Evolutionary conservation across 1,284 basidiomycete species (phyloP).

Genomic region (Malassezia vespertilionis): DNA sequence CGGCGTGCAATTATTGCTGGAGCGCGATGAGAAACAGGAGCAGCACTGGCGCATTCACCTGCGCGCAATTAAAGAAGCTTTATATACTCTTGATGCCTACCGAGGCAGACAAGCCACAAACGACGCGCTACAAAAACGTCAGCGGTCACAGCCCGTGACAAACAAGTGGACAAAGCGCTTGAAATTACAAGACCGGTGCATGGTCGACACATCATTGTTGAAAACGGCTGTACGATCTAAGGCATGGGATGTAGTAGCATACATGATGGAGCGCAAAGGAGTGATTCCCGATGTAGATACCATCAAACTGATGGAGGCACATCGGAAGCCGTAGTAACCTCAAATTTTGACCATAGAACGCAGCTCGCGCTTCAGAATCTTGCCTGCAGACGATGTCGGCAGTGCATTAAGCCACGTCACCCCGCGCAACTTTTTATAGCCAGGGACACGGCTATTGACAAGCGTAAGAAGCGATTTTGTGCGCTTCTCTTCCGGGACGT

Average conservation of each 20-base stretch:
- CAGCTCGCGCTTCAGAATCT: constrained; percentile 41
- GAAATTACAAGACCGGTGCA: constrained; percentile 6
- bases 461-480: constrained; percentile 20
- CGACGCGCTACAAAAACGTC: neutral
- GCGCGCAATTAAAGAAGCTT: constrained; percentile 4
- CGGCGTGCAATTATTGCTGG: constrained; percentile 7
- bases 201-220: neutral
- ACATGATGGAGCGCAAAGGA: constrained; percentile 15
- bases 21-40: constrained; percentile 12
- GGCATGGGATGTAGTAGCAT: constrained; percentile 12
- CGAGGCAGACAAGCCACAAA: neutral
- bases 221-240: constrained; percentile 5
- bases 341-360: constrained; percentile 1
- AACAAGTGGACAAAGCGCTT: constrained; percentile 6
- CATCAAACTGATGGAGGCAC: constrained; percentile 8
- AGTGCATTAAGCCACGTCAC: constrained; percentile 36
- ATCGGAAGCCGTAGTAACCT: constrained; percentile 4
- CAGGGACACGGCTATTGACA: constrained; percentile 35
- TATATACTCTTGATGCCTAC: neutral
- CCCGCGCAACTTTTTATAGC: constrained; percentile 38
- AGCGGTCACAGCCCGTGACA: neutral
- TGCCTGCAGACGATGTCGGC: constrained; percentile 35
- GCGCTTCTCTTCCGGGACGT: constrained; percentile 14
- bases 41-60: constrained; percentile 7
- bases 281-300: constrained; percentile 14